Evolutionary conservation across 805 yeast genomes (phyloP).

Genomic region (Schizosaccharomyces osmophilus): DNA sequence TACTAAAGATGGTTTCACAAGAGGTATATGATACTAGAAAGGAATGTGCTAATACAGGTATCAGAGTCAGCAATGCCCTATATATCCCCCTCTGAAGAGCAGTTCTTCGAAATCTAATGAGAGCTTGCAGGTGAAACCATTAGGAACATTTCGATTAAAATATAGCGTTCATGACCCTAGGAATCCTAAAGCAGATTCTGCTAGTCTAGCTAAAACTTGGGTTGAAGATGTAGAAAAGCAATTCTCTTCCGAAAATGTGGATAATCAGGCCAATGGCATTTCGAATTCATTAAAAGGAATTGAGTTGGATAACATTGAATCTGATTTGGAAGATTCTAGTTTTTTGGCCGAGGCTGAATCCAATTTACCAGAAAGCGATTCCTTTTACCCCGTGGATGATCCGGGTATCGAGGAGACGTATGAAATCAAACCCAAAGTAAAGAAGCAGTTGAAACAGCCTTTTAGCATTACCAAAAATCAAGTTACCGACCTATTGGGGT

Average conservation of each 20-base stretch:
- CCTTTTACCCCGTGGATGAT: background rate
- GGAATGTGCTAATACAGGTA: too few relatives aligned
- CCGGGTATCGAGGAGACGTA: background rate
- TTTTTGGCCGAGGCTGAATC: background rate
- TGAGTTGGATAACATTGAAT: background rate
- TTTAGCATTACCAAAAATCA: background rate
- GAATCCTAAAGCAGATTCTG: background rate
- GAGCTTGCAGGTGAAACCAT: background rate
- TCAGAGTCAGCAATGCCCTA: too few relatives aligned
- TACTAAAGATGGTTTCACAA: too few relatives aligned
- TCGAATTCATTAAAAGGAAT: background rate
- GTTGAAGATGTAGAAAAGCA: background rate
- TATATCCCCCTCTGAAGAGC: too few relatives aligned
- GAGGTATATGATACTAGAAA: too few relatives aligned
- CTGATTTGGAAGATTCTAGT: background rate
- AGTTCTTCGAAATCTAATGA: too few relatives aligned
- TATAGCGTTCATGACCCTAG: background rate
- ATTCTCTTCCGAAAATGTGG: background rate
- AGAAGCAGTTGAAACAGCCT: background rate
- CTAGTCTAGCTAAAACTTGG: background rate
- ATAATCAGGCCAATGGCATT: background rate
- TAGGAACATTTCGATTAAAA: background rate
- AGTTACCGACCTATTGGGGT: slow-evolving; percentile 24
- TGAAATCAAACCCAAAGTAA: background rate
- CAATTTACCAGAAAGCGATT: background rate